Evolutionary conservation across 2,329 filamentous ascomycete species (phyloP).

Genomic region (Fusarium mundagurra): DNA sequence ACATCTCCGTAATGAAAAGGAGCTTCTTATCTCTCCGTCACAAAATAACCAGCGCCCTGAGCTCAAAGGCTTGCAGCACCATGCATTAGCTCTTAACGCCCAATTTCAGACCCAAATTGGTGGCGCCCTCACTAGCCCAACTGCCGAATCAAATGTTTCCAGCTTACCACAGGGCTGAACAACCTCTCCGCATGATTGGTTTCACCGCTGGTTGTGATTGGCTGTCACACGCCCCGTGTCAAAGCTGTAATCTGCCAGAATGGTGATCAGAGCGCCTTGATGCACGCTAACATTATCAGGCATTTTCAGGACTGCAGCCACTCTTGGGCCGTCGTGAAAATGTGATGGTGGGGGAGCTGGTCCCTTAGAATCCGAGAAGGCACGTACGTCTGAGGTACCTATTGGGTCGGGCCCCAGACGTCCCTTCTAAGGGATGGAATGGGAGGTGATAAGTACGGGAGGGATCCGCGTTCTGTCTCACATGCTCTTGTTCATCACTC

Average conservation of each 20-base stretch:
- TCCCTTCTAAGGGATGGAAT: too few relatives aligned
- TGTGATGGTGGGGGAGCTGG: not conserved
- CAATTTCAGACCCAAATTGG: constrained; percentile 37
- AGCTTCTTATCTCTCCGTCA: not conserved
- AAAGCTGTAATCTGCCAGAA: constrained; percentile 4
- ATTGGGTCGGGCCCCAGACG: too few relatives aligned
- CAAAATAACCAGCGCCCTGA: not conserved
- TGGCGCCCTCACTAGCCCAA: constrained; percentile 35
- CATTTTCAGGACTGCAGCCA: not conserved
- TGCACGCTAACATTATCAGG: constrained; percentile 18
- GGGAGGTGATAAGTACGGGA: constrained; percentile 5
- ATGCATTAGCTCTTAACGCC: constrained; percentile 1
- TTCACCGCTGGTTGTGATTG: not conserved
- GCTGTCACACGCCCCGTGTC: not conserved
- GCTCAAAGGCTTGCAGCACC: not conserved
- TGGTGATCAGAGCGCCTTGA: constrained; percentile 8
- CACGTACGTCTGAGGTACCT: too few relatives aligned
- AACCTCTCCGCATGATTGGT: not conserved
- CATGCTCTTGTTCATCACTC: not conserved
- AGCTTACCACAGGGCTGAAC: constrained; percentile 38
- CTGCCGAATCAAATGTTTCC: constrained; percentile 33
- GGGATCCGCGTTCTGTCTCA: not conserved
- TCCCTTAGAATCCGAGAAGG: too few relatives aligned
- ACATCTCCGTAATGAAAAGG: not conserved
- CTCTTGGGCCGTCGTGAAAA: not conserved